Base-by-base conservation (phyloP, 2,329 filamentous ascomycete genomes). In the Neopestalotiopsis sp. region DNA sequence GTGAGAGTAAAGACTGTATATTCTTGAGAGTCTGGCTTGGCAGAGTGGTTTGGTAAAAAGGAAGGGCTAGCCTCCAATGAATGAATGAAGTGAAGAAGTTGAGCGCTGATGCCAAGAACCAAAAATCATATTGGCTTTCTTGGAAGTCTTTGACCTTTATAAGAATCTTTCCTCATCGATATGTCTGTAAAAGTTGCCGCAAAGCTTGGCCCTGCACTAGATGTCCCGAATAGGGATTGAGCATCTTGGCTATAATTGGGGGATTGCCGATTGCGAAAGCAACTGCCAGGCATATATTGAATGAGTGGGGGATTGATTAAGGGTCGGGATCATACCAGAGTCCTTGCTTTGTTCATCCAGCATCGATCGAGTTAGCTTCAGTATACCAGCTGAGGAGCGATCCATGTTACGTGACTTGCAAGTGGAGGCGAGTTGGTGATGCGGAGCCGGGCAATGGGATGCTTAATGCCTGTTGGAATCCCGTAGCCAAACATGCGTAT, bases 51-150 rank as follows among this genome's bases (percentile, higher is more conserved):
- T 49, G 13, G 52, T 34, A n/a, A 13, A 34, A 66, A 40, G 45
- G 34, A 66, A 66, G 64, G 63, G 56, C 63, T 66, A 66, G 63
- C 63, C 63, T 66, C 49, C 28, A 24, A 56, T 14, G 42, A 67
- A 60, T 38, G 65, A 67, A 67, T 60, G 65, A 67, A 67, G 40
- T 38, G 42, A 60, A 67, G 49, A 38, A 24, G 20, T 30, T 60
- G 34, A 28, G 13, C 28, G 52, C 34, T 13, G 40, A 60, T 67
- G 65, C 65, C 65, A 61, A 67, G 52, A 9, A 45, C 20, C 17
- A 24, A 45, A 56, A 30, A 13, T 65, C 38, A 45, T 65, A 12
- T 63, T 63, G 38, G 42, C 17, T 17, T 20, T 45, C 10, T 52
- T 20, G 24, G 62, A 40, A 52, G 17, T 10, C 38, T 40, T 45